Base-by-base conservation (phyloP, 306 rosid genomes). In the Rosa rugosa region DNA sequence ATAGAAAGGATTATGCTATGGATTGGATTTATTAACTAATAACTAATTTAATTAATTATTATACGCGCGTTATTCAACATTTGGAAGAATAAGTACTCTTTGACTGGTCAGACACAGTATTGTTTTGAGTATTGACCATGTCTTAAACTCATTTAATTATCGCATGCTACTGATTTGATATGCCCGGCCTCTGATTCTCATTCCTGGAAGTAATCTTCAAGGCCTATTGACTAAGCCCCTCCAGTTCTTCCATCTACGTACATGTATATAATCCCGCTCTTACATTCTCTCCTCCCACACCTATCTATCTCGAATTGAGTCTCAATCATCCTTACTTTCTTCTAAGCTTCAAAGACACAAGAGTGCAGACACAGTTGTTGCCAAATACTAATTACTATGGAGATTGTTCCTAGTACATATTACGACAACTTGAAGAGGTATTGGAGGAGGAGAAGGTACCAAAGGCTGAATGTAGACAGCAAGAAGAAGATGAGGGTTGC, bases 371-470 rank as follows among this genome's bases (percentile, higher is more conserved):
- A 31, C 44, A 60, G 27, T 56, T 20, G 27, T 8, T 7, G 57
- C 57, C 57, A 5, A 8, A 50, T 20, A 13, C 13, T 46, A 14
- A 18, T 3, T 60, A 11, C 40, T 27, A 62, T 87, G 90, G 86
- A 72, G 77, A 84, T 62, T 11, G 75, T 49, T 73, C 69, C 81
- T 4, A 13, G 54, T 20, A 4, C 81, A n/a, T 72, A 65, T 63
- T 44, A 73, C 7, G 77, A 80, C 20, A 72, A 65, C 78, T 25
- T 85, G 84, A 85, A 73, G 80, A 87, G 84, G 85, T 72, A 54
- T 47, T 83, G 85, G 85, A 80, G 82, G 53, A 87, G 87, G 27
- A 87, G 80, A 75, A 75, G 73, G 54, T 85, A 85, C 71, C 84
- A 75, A 45, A 85, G 78, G 73, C 72, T 87, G 60, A 53, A 66